Evolutionary conservation across 805 yeast species (phyloP), one percentile per base, ranked within the genome.

Genomic region (Helenozyma baotianmanensis): DNA sequence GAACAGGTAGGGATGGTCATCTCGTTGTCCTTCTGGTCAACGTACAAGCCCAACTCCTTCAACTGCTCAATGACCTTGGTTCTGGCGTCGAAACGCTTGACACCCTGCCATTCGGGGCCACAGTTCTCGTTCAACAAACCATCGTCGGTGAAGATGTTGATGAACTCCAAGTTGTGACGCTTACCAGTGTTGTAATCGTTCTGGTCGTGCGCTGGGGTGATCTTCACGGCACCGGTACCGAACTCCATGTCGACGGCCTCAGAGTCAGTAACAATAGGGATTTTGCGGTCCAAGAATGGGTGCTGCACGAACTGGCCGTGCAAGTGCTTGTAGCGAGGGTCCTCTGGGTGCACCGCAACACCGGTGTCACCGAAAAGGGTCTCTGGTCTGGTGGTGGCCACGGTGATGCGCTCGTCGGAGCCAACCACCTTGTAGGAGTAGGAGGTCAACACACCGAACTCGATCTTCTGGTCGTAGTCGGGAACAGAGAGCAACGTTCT

Each of bases 151-250:
- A 84, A 69, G 45, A 92, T 88, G 64, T 87, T 89, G 64, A 92
- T 74, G 53, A 87, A 77, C 58, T 87, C 96, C 52, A 92, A 73
- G 54, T 77, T 70, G 62, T 87, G 85, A 69, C 98, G 88, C 69
- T 85, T 89, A 70, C 98, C 98, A 34, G 96, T 87, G 56, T 71
- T 74, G 74, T 86, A 88, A 86, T 92, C 98, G 74, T 92, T 92
- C 53, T 80, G 83, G 66, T 92, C 98, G 64, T 92, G 98, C 27
- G 96, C 97, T 39, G 98, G 98, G 10, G 98, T 92, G 58, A 92
- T 92, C 68, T 92, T 92, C 42, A 92, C 98, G 30, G 98, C 98
- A 81, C 98, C 98, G 42, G 98, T 92, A 74, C 98, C 98, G 50
- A 92, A 92, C 61, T 85, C 95, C 97, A 92, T 92, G 62, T 92